Evolutionary conservation across 1,284 basidiomycete genomes (phyloP).

Genomic region (Heterobasidion annosum): DNA sequence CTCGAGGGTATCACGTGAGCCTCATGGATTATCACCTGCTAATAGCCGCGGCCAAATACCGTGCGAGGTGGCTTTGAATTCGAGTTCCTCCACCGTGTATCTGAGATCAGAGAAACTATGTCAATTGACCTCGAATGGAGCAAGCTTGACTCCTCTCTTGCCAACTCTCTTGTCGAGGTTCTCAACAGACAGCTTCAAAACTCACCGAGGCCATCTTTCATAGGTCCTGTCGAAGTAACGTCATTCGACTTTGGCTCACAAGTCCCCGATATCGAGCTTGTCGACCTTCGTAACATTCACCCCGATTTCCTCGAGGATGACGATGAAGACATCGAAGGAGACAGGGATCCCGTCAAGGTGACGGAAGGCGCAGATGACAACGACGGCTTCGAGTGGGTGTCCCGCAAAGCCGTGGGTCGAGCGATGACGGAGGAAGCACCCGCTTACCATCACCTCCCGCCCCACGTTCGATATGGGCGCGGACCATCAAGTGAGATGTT

Average conservation of each 20-base stretch:
- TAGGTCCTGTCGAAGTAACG: constrained; percentile 84
- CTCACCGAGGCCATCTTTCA: constrained; percentile 78
- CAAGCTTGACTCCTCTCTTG: constrained; percentile 64
- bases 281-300: constrained; percentile 91
- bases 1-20: too few relatives aligned
- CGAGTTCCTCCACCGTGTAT: too few relatives aligned
- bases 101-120: constrained; percentile 29
- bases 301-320: constrained; percentile 86
- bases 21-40: too few relatives aligned
- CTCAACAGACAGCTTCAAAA: constrained; percentile 76
- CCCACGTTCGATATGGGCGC: constrained; percentile 60
- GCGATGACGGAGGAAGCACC: constrained; percentile 46
- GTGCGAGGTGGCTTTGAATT: too few relatives aligned
- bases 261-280: constrained; percentile 81
- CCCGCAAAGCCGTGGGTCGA: constrained; percentile 41
- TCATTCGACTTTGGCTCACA: constrained; percentile 83
- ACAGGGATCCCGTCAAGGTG: constrained; percentile 37
- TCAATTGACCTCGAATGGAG: constrained; percentile 78
- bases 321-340: constrained; percentile 35
- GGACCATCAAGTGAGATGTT: constrained; percentile 39
- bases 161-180: constrained; percentile 61
- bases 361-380: constrained; percentile 45
- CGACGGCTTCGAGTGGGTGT: constrained; percentile 70
- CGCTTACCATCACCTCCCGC: constrained; percentile 58
- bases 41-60: too few relatives aligned